phyloP scores from a whole-genome alignment of 768 basidiomycete species.

The Asterophora parasitica region DNA sequence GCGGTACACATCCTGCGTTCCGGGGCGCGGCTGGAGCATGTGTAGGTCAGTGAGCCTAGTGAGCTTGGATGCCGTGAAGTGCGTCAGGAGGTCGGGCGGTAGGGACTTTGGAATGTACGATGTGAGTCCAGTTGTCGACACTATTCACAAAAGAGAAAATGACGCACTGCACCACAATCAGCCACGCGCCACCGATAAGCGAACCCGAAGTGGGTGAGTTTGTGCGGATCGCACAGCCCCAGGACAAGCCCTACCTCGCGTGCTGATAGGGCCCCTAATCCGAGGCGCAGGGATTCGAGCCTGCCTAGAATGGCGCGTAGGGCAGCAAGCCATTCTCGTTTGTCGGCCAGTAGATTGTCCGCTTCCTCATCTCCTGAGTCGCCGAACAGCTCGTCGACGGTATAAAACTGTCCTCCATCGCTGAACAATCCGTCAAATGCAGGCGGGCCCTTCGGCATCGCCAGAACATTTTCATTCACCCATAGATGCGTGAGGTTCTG shows the following conservation, averaged over 20 bases:
- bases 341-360: neutral
- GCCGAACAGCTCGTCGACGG: slow-evolving; percentile 9
- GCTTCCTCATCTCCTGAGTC: neutral
- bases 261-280: slow-evolving; percentile 10
- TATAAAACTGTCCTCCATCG: slow-evolving; percentile 5
- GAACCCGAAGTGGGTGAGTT: slow-evolving; percentile 16
- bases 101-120: slow-evolving; percentile 7
- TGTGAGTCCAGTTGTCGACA: neutral
- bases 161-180: slow-evolving; percentile 7
- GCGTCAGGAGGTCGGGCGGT: slow-evolving; percentile 11
- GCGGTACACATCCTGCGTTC: slow-evolving; percentile 5
- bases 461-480: slow-evolving; percentile 16
- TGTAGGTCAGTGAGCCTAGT: slow-evolving; percentile 19
- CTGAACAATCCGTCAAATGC: neutral
- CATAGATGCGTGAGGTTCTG: slow-evolving; percentile 16
- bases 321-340: slow-evolving; percentile 8
- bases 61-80: slow-evolving; percentile 8
- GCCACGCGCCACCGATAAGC: slow-evolving; percentile 13
- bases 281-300: slow-evolving; percentile 16
- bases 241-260: slow-evolving; percentile 7
- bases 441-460: slow-evolving; percentile 1
- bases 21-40: slow-evolving; percentile 20
- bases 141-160: neutral
- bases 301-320: slow-evolving; percentile 6
- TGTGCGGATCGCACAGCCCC: slow-evolving; percentile 7